Base-by-base conservation (phyloP, 1,139 yeast genomes). In the Geotrichum aggregatum region DNA sequence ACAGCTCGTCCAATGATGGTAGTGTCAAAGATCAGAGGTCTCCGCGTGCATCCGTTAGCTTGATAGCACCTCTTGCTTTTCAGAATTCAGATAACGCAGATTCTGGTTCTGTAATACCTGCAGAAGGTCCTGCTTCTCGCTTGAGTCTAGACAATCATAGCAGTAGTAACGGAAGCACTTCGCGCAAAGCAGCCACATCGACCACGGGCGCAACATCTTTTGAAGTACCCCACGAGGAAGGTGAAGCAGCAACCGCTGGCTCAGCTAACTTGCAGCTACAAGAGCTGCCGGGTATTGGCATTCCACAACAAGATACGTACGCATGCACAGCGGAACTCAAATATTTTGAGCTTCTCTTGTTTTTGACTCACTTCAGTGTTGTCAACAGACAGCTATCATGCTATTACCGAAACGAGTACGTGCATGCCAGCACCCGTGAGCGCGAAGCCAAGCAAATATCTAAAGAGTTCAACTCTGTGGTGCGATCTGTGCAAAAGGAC, bases 361-460 rank as follows among this genome's bases (percentile, higher is more conserved):
- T 24, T 8, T 24, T 24, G 28, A 24, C 8, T 24, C 28, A 24
- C 28, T 24, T 24, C 8, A 5, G 8, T 8, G 28, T 8, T 8
- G 28, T 24, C 28, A 24, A 24, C 28, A n/a, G n/a, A n/a, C n/a
- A n/a, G n/a, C n/a, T 14, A 33, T 11, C 35, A 33, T 11, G n/a
- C 35, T 45, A 45, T 26, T 35, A 45, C 49, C 26, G 28, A 14
- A 14, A 36, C 43, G 33, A 19, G 6, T 35, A 45, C 14, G 11
- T 18, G 16, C 35, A 28, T 8, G 49, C 49, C 28, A 16, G 18
- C 21, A 19, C 35, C 13, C 46, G 39, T 6, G 39, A 44, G 33
- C 33, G 31, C 16, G 38, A 44, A 14, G 49, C 47, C 5, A 33
- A 43, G 7, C 34, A 40, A 13, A 22, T 50, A n/a, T 43, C 33